These are phyloP conservation scores for Boletus patriciae DNA, from an alignment of 768 basidiomycete species.

Conservation along the genomic window DNA sequence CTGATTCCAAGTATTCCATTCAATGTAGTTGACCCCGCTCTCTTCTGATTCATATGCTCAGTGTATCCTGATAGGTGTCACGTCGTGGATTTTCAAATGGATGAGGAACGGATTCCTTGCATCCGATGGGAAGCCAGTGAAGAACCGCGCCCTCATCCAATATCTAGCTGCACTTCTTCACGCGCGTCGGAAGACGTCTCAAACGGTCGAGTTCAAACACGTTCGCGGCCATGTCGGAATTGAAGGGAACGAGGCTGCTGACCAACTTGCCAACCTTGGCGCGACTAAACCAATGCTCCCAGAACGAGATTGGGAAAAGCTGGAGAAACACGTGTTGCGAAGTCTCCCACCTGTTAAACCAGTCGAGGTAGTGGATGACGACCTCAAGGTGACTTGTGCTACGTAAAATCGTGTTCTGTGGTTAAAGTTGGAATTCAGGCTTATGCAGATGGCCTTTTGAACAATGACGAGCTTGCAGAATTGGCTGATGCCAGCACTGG, in stretches of 20 bases:
- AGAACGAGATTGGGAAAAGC: constrained; percentile 61
- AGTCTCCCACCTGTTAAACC: constrained; percentile 11
- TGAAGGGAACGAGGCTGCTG: constrained; percentile 86
- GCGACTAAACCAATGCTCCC: constrained; percentile 35
- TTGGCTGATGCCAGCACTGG: constrained; percentile 7
- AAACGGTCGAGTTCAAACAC: constrained; percentile 61
- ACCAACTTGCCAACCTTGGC: constrained; percentile 67
- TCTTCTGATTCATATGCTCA: constrained; percentile 6
- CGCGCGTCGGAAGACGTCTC: constrained; percentile 49
- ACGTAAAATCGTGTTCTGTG: not conserved
- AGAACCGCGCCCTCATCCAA: constrained; percentile 69
- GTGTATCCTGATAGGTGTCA: constrained; percentile 54
- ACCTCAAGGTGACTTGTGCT: constrained; percentile 22
- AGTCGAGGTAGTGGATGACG: not conserved
- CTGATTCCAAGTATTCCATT: constrained; percentile 85
- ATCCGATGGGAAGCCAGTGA: constrained; percentile 54
- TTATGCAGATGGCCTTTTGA: constrained; percentile 39
- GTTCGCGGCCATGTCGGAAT: constrained; percentile 80
- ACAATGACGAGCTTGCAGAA: constrained; percentile 35
- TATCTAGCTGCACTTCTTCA: constrained; percentile 67
- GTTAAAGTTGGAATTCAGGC: constrained; percentile 17
- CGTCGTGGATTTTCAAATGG: constrained; percentile 73
- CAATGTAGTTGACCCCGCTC: constrained; percentile 49
- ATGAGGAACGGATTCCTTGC: constrained; percentile 49
- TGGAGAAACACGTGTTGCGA: constrained; percentile 18